Base-by-base conservation (phyloP, 345 rosid species). In the Crucihimalaya himalaica region DNA sequence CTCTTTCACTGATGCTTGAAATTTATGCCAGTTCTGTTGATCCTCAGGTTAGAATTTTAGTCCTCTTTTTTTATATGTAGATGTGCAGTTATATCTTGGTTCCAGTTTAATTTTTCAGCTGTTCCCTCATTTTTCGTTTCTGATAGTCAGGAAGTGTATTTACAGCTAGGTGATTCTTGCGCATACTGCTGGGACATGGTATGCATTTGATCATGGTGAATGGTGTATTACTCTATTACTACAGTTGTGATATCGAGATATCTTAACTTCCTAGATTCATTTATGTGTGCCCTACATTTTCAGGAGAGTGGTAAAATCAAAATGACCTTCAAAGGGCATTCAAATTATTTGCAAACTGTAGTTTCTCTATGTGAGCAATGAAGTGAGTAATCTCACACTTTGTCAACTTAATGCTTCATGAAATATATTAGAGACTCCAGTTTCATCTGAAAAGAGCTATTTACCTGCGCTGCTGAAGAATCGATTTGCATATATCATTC, bases 161-260 rank as follows among this genome's bases (percentile, higher is more conserved):
- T 72, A 86, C 99, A 0, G 99, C 96, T 89, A 18, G 99, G 99
- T 78, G 97, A 92, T 81, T 95, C 96, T 77, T 84, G 85, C 66
- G 97, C 96, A 8, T 92, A 95, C 83, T 90, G 97, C 78, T 95
- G 97, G 97, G 99, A 95, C 80, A 79, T 90, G 98, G 98, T 91
- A 93, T 75, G 92, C 78, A 73, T 79, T 64, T 72, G 40, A 60
- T 80, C 72, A 61, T 75, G 72, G 65, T 70, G 73, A 78, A 69
- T 69, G 25, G 55, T 63, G 2, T 73, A 20, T 43, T n/a, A n/a
- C n/a, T n/a, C n/a, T n/a, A n/a, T n/a, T 55, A n/a, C 45, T 8
- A 18, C 14, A 20, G 54, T 18, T 61, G 32, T 61, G 51, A 10
- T 43, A 55, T 32, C 4, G n/a, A 71, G 46, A 65, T 25, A 19